phyloP scores from a whole-genome alignment of 345 rosid genomes.

The Crucihimalaya himalaica region DNA sequence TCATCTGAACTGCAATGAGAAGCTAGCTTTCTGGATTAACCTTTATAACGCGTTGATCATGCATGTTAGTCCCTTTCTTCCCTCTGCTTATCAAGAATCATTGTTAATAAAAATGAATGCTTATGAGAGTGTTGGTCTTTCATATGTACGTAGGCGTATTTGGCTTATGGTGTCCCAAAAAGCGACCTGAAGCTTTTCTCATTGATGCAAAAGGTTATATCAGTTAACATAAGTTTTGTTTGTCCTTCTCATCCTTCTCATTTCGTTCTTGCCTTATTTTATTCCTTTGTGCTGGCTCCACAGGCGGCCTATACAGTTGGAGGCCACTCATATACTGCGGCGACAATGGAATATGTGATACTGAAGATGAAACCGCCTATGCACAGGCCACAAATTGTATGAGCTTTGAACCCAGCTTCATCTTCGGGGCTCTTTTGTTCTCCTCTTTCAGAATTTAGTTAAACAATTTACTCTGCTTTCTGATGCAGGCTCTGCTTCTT shows the following conservation, averaged over 20 bases:
- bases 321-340: conserved; percentile 85
- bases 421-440: neutral
- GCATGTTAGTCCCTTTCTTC: conserved; percentile 61
- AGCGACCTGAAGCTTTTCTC: conserved; percentile 92
- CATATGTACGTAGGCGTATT: conserved; percentile 58
- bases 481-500: conserved; percentile 70
- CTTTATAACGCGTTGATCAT: conserved; percentile 90
- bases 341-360: conserved; percentile 71
- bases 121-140: conserved; percentile 29
- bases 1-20: conserved; percentile 71
- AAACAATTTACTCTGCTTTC: conserved; percentile 3
- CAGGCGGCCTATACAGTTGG: conserved; percentile 95
- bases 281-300: conserved; percentile 15
- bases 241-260: neutral
- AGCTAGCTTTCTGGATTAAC: conserved; percentile 97
- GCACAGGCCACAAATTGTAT: conserved; percentile 86
- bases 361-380: conserved; percentile 91
- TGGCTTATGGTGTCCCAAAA: conserved; percentile 96
- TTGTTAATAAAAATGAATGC: conserved; percentile 10
- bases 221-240: conserved; percentile 22
- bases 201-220: conserved; percentile 87
- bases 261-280: conserved; percentile 1
- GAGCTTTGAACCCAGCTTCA: conserved; percentile 18
- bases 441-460: neutral
- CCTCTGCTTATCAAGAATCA: conserved; percentile 12